These are phyloP conservation scores for Phytopythium cucurbitacearum DNA, from an alignment of 352 stramenopile genomes.

Conservation along the genomic window DNA sequence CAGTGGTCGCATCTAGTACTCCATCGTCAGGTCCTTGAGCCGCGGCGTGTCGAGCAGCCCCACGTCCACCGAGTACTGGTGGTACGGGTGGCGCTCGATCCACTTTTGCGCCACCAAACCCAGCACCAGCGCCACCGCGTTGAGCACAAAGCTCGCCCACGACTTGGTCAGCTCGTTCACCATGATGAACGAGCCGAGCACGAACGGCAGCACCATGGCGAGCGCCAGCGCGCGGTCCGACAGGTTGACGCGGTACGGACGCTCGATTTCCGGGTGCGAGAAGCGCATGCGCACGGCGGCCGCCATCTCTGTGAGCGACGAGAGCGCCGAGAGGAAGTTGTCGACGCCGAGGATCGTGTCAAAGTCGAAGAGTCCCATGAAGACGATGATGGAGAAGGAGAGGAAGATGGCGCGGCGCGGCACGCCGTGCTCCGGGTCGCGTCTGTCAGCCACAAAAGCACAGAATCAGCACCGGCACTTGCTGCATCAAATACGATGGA, in stretches of 20 bases:
- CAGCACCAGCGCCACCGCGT: slow-evolving; percentile 39
- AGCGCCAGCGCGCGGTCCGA: slow-evolving; percentile 43
- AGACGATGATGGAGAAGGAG: slow-evolving; percentile 82
- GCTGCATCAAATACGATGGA: slow-evolving; percentile 1
- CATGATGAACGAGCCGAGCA: slow-evolving; percentile 55
- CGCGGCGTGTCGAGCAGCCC: slow-evolving; percentile 32
- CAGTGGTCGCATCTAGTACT: slow-evolving; percentile 22
- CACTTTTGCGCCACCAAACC: slow-evolving; percentile 58
- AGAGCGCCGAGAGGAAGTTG: slow-evolving; percentile 91
- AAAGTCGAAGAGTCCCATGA: slow-evolving; percentile 88
- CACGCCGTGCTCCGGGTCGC: slow-evolving; percentile 45
- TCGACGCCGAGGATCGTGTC: slow-evolving; percentile 87
- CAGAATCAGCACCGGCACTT: not conserved
- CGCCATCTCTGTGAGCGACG: slow-evolving; percentile 88
- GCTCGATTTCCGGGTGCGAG: slow-evolving; percentile 56
- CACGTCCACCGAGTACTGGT: slow-evolving; percentile 31
- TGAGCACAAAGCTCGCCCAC: slow-evolving; percentile 43
- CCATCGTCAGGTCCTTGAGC: slow-evolving; percentile 42
- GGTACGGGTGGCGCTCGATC: slow-evolving; percentile 58
- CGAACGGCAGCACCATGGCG: slow-evolving; percentile 48
- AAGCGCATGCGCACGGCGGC: slow-evolving; percentile 90
- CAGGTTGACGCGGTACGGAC: slow-evolving; percentile 74
- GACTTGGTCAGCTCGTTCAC: slow-evolving; percentile 69
- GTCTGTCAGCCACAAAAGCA: slow-evolving; percentile 20
- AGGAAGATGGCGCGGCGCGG: slow-evolving; percentile 74